These are phyloP conservation scores for Mimosa pudica DNA, from an alignment of 306 rosid genomes.

Conservation along the genomic window DNA sequence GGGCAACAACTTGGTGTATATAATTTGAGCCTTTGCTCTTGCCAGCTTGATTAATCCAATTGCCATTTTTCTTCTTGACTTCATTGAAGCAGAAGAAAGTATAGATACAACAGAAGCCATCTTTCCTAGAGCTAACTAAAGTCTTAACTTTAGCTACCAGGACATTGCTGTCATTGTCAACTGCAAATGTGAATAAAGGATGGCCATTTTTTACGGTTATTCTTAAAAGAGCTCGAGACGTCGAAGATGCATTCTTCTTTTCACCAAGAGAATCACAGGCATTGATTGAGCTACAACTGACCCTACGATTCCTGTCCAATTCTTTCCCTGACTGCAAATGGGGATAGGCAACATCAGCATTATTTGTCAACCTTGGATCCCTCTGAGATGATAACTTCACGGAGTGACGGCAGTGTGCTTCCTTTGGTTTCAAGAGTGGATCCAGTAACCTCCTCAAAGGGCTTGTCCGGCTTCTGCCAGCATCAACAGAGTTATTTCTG, in stretches of 20 bases:
- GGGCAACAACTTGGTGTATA: conserved; percentile 72
- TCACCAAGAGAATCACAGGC: conserved; percentile 46
- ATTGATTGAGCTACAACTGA: conserved; percentile 54
- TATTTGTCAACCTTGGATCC: conserved; percentile 45
- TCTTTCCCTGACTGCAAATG: conserved; percentile 52
- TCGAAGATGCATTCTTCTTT: conserved; percentile 51
- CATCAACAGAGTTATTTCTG: conserved; percentile 51
- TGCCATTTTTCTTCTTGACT: conserved; percentile 76
- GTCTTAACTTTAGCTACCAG: conserved; percentile 85
- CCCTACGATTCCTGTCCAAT: conserved; percentile 48
- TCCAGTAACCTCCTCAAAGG: conserved; percentile 91
- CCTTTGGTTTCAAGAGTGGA: conserved; percentile 78
- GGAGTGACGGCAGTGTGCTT: conserved; percentile 47
- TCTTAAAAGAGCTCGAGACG: conserved; percentile 71
- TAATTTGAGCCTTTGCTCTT: conserved; percentile 73
- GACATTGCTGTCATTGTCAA: conserved; percentile 65
- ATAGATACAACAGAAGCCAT: conserved; percentile 51
- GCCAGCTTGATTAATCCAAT: conserved; percentile 74
- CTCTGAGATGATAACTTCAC: conserved; percentile 48
- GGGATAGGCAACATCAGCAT: conserved; percentile 42
- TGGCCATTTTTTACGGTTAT: conserved; percentile 79
- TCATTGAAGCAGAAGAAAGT: conserved; percentile 77
- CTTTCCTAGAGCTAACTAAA: conserved; percentile 53
- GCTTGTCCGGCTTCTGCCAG: conserved; percentile 66
- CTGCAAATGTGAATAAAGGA: conserved; percentile 88